Base-by-base conservation (phyloP, 2,329 filamentous ascomycete species). In the Hypoxylon sp. region DNA sequence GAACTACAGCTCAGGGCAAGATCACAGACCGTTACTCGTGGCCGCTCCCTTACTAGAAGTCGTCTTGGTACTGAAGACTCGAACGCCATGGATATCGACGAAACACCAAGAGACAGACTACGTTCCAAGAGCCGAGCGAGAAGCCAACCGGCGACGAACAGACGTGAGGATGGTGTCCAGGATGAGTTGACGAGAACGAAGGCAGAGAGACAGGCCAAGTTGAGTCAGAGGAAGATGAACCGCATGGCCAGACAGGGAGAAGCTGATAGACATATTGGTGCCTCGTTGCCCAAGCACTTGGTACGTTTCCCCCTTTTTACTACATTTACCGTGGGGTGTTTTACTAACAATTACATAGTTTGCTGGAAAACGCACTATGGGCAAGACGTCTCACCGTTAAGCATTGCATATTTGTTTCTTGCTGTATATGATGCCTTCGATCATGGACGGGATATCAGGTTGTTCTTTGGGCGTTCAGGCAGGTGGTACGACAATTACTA, bases 211-310 rank as follows among this genome's bases (percentile, higher is more conserved):
- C 85, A 97, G 79, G 88, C 90, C 79, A 98, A 97, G 88, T 84
- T 99, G 79, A 88, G 91, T 77, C 97, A 99, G 90, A 94, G 95
- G 88, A 95, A 94, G 89, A 98, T 97, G 94, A 99, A 99, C 86
- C 90, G 95, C 73, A 96, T 97, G 92, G 96, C 96, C 49, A 91
- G 95, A 81, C 93, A 97, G 86, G 96, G 96, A 86, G 96, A 99
- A 85, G 95, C 92, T 69, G 96, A 99, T 86, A 90, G 97, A 79
- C 95, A 98, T 83, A 90, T 90, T 69, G 91, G 91, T 62, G 92
- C 92, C 40, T 88, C 92, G 59, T 83, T 97, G 82, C 89, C 91
- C 70, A 99, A 97, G 85, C 96, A 98, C 84, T 86, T 99, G 88
- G 91, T 97, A 87, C 81, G 91, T 88, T 71, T 48, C 13, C 40